Evolutionary conservation across 2,329 filamentous ascomycete species (phyloP), one percentile per base, ranked within the genome.

Genomic region (Alternaria triticimaculans): DNA sequence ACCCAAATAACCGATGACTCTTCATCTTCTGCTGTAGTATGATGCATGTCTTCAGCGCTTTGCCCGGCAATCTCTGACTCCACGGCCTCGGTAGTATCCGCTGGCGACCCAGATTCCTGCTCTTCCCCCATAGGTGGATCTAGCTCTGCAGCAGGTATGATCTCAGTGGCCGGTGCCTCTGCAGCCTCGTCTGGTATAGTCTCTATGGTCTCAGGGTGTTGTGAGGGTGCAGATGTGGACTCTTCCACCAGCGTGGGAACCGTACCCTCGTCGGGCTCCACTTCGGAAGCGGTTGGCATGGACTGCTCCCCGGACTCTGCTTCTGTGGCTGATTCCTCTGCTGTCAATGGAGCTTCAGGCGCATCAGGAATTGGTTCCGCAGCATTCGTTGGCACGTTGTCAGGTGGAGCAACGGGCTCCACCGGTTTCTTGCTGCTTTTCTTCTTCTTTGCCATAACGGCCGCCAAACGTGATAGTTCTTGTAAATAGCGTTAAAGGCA

Each of bases 371-470:
- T 44, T 48, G 66, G 59, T 54, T 77, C 76, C 55, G 73, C 74
- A 21, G 68, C 53, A 20, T 65, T 55, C 30, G 60, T 49, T 56
- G 71, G 62, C 54, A 62, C 73, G 55, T 65, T 77, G 46, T 65
- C 69, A 62, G 75, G 72, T 67, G 74, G 72, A 60, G 76, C 70
- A 23, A 66, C 58, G 63, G 63, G 60, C 43, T 78, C 77, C 45
- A 66, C 68, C 62, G 71, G 70, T 64, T 78, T 76, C 63, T 74
- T 72, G 26, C 65, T 72, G 65, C 76, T 76, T 60, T 58, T 68
- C 63, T 77, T 78, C 66, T 75, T 77, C 66, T 78, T 79, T 63
- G 66, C 72, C 75, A 77, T 78, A 67, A 62, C 65, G 46, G 55
- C 54, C 49, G 65, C 61, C 50, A 53, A 25, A 37, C 20, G 67